A percentile compares a stretch with the other conserved stretches of the same genome.
Conservation (phyloP, 164 flowering plant genomes). For the Dillenia suffruticosa region DNA sequence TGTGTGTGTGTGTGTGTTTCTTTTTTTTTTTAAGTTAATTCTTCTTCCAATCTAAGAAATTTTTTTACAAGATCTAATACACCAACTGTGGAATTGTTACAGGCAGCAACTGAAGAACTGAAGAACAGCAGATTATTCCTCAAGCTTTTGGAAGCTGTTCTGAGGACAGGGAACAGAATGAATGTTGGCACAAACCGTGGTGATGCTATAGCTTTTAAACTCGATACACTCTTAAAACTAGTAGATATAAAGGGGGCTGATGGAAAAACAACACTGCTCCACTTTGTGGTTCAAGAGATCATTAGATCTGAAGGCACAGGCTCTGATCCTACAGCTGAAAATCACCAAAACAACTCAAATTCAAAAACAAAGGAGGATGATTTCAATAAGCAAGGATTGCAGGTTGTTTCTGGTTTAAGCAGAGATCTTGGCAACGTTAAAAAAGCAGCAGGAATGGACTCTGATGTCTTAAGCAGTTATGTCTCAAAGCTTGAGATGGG, state of each 20-base stretch:
- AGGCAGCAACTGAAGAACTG: slow-evolving; percentile 89
- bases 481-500: slow-evolving; percentile 83
- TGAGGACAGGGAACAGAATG: slow-evolving; percentile 94
- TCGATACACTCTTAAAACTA: slow-evolving; percentile 83
- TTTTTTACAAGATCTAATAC: slow-evolving; percentile 6
- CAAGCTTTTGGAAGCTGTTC: slow-evolving; percentile 96
- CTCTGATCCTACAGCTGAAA: slow-evolving; percentile 28
- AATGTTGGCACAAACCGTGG: slow-evolving; percentile 97
- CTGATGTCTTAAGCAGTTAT: slow-evolving; percentile 75
- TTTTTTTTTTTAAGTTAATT: too few relatives aligned
- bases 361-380: slow-evolving; percentile 44
- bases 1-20: too few relatives aligned
- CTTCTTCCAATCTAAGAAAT: too few relatives aligned
- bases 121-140: slow-evolving; percentile 85
- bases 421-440: slow-evolving; percentile 78
- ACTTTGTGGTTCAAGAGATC: slow-evolving; percentile 98
- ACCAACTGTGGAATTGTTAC: slow-evolving; percentile 16
- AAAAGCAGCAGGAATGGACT: slow-evolving; percentile 96
- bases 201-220: slow-evolving; percentile 91
- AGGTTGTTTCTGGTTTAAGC: slow-evolving; percentile 73
- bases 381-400: slow-evolving; percentile 75
- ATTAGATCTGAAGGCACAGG: slow-evolving; percentile 64
- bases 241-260: slow-evolving; percentile 92
- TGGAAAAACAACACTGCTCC: slow-evolving; percentile 95
- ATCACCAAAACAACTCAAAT: slow-evolving; percentile 19